A percentile compares a stretch with the other conserved stretches of the same genome.
Conservation (phyloP, 371 early-diverging fungal species). For the Apophysomyces variabilis region DNA sequence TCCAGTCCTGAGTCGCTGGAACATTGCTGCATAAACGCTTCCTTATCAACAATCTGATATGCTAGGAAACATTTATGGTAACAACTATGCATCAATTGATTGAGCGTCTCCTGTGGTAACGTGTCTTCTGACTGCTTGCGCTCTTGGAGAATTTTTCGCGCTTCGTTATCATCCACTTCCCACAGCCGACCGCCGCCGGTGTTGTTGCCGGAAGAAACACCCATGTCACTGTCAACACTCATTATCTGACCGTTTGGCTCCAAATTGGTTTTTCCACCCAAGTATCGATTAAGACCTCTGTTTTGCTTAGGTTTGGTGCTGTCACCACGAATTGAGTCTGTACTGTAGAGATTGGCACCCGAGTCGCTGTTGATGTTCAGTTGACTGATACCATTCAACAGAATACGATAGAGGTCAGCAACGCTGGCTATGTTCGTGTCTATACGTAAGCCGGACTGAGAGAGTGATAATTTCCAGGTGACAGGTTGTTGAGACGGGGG, state of each 20-base stretch:
- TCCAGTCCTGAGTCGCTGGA: slow-evolving; percentile 27
- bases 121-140: slow-evolving; percentile 28
- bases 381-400: slow-evolving; percentile 52
- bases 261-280: background rate
- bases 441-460: slow-evolving; percentile 51
- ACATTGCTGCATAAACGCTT: slow-evolving; percentile 17
- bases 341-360: slow-evolving; percentile 40
- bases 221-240: background rate
- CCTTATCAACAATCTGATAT: slow-evolving; percentile 63
- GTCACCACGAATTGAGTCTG: slow-evolving; percentile 31
- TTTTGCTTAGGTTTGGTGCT: slow-evolving; percentile 15
- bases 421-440: slow-evolving; percentile 58
- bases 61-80: slow-evolving; percentile 60
- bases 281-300: slow-evolving; percentile 16
- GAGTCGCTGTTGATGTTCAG: slow-evolving; percentile 51
- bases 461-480: slow-evolving; percentile 54
- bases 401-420: slow-evolving; percentile 50
- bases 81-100: slow-evolving; percentile 54
- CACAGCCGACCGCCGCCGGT: slow-evolving; percentile 40
- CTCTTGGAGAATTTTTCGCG: slow-evolving; percentile 48
- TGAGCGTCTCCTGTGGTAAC: slow-evolving; percentile 38
- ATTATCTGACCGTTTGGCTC: slow-evolving; percentile 1
- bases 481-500: slow-evolving; percentile 34
- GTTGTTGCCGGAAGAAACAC: background rate
- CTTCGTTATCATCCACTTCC: slow-evolving; percentile 58